Evolutionary conservation across 805 yeast genomes (phyloP), one percentile per base, ranked within the genome.

Genomic region (Trichomonascus vanleenenianus): DNA sequence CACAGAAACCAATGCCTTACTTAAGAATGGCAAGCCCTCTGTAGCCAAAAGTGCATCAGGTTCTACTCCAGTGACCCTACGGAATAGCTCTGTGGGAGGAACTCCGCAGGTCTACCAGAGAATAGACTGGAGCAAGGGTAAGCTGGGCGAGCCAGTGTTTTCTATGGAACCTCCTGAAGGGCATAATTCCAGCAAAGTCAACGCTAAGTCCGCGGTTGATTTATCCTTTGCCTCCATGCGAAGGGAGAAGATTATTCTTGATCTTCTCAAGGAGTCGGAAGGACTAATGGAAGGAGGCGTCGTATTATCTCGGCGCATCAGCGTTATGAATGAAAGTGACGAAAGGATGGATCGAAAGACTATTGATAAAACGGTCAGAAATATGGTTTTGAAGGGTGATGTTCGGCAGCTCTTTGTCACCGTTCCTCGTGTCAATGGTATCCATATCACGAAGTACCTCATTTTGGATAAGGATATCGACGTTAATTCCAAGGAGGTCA

Each of bases 271-370:
- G 4, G 68, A 72, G 25, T 54, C 65, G 25, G 68, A 68, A 12
- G 83, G 81, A 12, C 73, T 75, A 2, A 52, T 70, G 3, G 66
- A 67, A 22, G 64, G 74, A 1, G 72, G 75, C n/a, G 56, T 53
- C 12, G 62, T 58, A 8, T 63, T 80, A 31, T 56, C 66, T 33
- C 66, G 63, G 8, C 59, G 56, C 3, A 52, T 80, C 1, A 68
- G 76, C n/a, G 67, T 64, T 2, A 53, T 50, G 14, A 51, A 74
- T 19, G 40, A 48, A 2, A 50, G 42, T 8, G 19, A 39, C 0
- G 66, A 74, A 11, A 60, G 60, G 1, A 66, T 79, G 14, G 89
- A 83, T 52, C 70, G 75, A 30, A 72, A 71, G 43, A 83, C 89
- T 0, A 55, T 76, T 10, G 55, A 58, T 5, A 68, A 72, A 4